These are phyloP conservation scores for Capsicum baccatum DNA, from an alignment of 257 asterid species.

Conservation along the genomic window DNA sequence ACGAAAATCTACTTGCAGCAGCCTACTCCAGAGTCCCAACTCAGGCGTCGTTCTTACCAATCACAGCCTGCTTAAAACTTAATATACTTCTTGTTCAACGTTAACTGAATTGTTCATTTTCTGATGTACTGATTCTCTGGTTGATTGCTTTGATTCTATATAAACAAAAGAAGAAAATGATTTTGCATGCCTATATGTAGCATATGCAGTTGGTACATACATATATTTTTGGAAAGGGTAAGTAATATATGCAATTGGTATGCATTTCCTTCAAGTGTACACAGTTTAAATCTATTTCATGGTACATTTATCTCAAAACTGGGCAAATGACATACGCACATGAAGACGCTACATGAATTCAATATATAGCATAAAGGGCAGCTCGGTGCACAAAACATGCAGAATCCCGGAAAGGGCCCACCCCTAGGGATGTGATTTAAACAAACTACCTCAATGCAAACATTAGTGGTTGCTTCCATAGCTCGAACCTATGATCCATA, in stretches of 20 bases:
- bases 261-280: background rate
- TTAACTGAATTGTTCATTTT: background rate
- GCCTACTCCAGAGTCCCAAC: constrained; percentile 78
- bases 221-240: background rate
- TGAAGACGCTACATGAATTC: too few relatives aligned
- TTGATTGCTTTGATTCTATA: background rate
- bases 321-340: background rate
- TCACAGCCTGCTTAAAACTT: constrained; percentile 47
- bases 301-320: background rate
- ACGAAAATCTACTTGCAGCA: constrained; percentile 93
- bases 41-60: constrained; percentile 91
- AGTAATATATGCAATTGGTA: background rate
- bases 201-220: background rate
- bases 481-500: background rate
- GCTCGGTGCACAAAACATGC: too few relatives aligned
- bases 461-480: background rate
- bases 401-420: background rate
- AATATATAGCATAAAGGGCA: background rate
- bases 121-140: background rate
- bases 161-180: background rate
- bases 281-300: background rate
- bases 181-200: background rate
- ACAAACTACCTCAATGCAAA: background rate
- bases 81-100: background rate
- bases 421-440: background rate